Evolutionary conservation across 2,329 filamentous ascomycete genomes (phyloP).

Genomic region (Fusarium sp.): DNA sequence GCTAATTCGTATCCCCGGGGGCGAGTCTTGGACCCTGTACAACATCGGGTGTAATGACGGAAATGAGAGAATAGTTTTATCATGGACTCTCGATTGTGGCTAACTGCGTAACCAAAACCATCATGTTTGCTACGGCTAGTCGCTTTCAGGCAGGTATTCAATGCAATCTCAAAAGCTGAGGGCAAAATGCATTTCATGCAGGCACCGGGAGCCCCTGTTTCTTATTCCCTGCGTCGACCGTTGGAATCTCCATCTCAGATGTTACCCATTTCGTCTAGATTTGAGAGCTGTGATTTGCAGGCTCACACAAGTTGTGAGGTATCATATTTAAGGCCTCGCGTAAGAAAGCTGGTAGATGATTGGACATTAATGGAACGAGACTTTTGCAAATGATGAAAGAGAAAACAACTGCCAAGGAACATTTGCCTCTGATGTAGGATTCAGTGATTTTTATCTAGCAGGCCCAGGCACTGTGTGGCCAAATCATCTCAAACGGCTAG

Average conservation of each 20-base stretch:
- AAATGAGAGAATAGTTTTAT: not conserved
- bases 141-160: not conserved
- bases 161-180: not conserved
- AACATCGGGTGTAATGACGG: not conserved
- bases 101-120: not conserved
- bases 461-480: not conserved
- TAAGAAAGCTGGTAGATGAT: not conserved
- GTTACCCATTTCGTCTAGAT: not conserved
- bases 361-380: not conserved
- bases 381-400: too few species aligned
- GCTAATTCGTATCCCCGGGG: not conserved
- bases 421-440: not conserved
- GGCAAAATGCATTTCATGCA: not conserved
- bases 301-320: constrained; percentile 1
- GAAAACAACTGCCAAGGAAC: not conserved
- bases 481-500: not conserved
- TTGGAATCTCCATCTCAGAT: not conserved
- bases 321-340: not conserved
- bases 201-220: constrained; percentile 1
- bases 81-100: not conserved
- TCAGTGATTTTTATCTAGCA: not conserved
- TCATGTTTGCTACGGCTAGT: not conserved
- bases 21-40: not conserved
- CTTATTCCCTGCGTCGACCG: not conserved
- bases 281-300: not conserved